phyloP scores from a whole-genome alignment of 2,329 filamentous ascomycete genomes.

The Calcarisporium arbuscula region DNA sequence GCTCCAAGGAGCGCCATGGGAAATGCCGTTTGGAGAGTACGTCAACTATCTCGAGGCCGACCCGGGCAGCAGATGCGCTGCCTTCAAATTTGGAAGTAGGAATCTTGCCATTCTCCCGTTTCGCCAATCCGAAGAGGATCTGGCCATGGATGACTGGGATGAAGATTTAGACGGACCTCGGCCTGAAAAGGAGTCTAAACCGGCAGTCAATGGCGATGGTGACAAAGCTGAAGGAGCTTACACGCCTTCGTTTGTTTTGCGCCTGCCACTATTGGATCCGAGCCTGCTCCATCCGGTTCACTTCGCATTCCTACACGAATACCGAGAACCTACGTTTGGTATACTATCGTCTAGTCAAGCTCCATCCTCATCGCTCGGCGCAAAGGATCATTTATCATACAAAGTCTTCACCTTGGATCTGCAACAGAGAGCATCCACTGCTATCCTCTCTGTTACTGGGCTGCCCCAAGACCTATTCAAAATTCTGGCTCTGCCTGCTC shows the following conservation, averaged over 20 bases:
- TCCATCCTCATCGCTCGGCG: slow-evolving; percentile 70
- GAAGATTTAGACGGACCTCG: slow-evolving; percentile 68
- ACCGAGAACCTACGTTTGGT: slow-evolving; percentile 94
- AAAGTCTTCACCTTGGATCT: slow-evolving; percentile 94
- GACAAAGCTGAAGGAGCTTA: slow-evolving; percentile 59
- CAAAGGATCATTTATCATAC: slow-evolving; percentile 82
- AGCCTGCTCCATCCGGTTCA: slow-evolving; percentile 83
- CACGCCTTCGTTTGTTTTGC: slow-evolving; percentile 85
- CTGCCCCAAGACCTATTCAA: slow-evolving; percentile 83
- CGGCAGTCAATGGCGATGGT: slow-evolving; percentile 28
- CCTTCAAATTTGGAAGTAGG: slow-evolving; percentile 82
- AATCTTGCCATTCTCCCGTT: slow-evolving; percentile 94
- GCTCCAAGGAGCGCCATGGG: slow-evolving; percentile 75
- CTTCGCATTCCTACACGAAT: slow-evolving; percentile 90
- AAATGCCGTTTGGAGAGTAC: slow-evolving; percentile 66
- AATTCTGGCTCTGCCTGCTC: slow-evolving; percentile 75
- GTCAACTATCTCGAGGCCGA: slow-evolving; percentile 81
- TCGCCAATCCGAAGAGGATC: slow-evolving; percentile 75
- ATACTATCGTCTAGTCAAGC: slow-evolving; percentile 75
- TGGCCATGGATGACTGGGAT: slow-evolving; percentile 89
- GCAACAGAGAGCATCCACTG: slow-evolving; percentile 87
- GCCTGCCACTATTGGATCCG: slow-evolving; percentile 82
- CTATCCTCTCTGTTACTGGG: slow-evolving; percentile 76
- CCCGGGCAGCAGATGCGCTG: slow-evolving; percentile 86
- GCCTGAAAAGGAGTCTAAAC: slow-evolving; percentile 39